These are phyloP conservation scores for Penicillium sp. DNA, from an alignment of 2,329 filamentous ascomycete species.

Conservation along the genomic window DNA sequence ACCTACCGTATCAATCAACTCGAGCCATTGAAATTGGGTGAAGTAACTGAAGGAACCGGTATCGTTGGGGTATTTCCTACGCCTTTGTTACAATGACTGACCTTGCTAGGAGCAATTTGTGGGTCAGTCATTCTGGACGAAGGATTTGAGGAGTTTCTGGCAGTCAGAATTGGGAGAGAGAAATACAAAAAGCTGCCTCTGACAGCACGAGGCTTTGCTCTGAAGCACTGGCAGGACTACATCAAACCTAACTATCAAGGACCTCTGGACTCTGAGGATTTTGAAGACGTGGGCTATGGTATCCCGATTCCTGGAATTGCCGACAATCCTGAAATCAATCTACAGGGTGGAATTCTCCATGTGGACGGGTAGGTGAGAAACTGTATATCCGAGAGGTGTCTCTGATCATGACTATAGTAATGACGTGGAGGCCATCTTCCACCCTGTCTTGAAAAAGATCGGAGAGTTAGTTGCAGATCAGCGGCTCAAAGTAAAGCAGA, in stretches of 20 bases:
- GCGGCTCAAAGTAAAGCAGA: conserved; percentile 9
- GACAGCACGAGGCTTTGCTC: conserved; percentile 30
- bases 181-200: conserved; percentile 33
- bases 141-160: conserved; percentile 32
- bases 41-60: conserved; percentile 37
- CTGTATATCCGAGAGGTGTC: background rate
- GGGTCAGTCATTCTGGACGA: conserved; percentile 39
- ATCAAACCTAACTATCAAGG: conserved; percentile 35
- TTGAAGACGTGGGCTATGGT: conserved; percentile 22
- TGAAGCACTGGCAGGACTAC: conserved; percentile 36
- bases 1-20: conserved; percentile 34
- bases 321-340: conserved; percentile 25
- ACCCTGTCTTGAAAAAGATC: conserved; percentile 33
- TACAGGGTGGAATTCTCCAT: conserved; percentile 21
- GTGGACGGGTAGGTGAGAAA: conserved; percentile 21
- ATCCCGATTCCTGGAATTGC: conserved; percentile 29
- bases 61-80: background rate
- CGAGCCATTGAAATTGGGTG: conserved; percentile 31
- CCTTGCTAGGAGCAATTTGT: conserved; percentile 32
- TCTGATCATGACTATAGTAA: conserved; percentile 17
- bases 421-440: conserved; percentile 33
- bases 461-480: conserved; percentile 32
- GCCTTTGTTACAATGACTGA: background rate
- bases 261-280: conserved; percentile 27
- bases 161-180: conserved; percentile 31